Conservation (phyloP, 2,329 filamentous ascomycete species). For the Cordyceps farinosa region DNA sequence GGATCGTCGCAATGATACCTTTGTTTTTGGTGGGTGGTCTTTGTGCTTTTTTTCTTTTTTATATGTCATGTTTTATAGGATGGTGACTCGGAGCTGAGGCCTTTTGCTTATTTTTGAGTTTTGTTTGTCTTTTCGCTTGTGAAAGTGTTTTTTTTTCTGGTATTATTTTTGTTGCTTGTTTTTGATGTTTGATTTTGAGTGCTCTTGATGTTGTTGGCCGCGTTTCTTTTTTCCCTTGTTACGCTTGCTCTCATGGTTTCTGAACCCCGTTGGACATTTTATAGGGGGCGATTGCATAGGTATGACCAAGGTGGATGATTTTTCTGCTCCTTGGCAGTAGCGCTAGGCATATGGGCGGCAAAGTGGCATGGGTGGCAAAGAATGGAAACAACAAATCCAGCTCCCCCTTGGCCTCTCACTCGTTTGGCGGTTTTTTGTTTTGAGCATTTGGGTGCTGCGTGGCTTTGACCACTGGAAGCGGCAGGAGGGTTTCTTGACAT, state of each 20-base stretch:
- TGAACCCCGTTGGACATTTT: slow-evolving; percentile 1
- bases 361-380: background rate
- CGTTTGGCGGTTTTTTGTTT: background rate
- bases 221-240: no score
- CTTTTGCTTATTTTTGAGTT: background rate
- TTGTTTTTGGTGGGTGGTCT: slow-evolving; percentile 10
- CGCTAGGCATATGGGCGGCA: background rate
- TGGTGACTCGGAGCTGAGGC: slow-evolving; percentile 5
- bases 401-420: no score
- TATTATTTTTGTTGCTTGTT: no score
- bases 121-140: background rate
- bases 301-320: background rate
- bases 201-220: no score
- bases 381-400: background rate
- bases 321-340: background rate
- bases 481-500: background rate
- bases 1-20: slow-evolving; percentile 13
- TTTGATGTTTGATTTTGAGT: no score
- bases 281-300: slow-evolving; percentile 2
- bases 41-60: background rate
- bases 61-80: background rate
- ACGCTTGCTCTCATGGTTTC: no score
- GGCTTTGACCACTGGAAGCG: slow-evolving; percentile 1
- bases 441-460: background rate
- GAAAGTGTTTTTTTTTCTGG: no score